phyloP scores from a whole-genome alignment of 805 yeast genomes.

The Candida tallmaniae region DNA sequence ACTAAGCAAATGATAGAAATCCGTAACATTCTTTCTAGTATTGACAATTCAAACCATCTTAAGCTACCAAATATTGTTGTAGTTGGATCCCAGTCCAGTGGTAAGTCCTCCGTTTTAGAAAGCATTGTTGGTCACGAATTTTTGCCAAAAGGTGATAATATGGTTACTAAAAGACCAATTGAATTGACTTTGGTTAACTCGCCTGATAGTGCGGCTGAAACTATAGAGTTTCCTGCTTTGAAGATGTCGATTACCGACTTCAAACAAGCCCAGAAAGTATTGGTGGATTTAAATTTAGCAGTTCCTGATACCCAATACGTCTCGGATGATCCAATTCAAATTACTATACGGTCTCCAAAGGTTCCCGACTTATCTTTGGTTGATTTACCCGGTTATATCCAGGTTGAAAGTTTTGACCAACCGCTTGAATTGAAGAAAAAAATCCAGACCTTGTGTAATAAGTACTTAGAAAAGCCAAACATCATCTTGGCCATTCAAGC shows the following conservation, averaged over 20 bases:
- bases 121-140: conserved; percentile 98
- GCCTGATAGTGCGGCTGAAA: conserved; percentile 72
- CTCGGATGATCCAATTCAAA: conserved; percentile 89
- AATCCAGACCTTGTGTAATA: conserved; percentile 76
- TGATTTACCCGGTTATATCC: conserved; percentile 97
- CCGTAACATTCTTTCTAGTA: conserved; percentile 66
- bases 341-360: conserved; percentile 81
- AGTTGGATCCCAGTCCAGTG: conserved; percentile 95
- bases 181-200: conserved; percentile 90
- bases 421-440: conserved; percentile 77
- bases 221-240: conserved; percentile 91
- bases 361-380: conserved; percentile 90
- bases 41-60: conserved; percentile 72
- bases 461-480: conserved; percentile 86
- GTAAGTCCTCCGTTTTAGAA: conserved; percentile 94
- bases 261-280: conserved; percentile 78
- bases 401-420: conserved; percentile 94
- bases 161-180: conserved; percentile 98
- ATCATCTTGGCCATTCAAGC: conserved; percentile 94
- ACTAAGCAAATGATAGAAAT: conserved; percentile 98
- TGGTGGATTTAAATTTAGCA: conserved; percentile 85
- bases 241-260: conserved; percentile 84
- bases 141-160: conserved; percentile 93
- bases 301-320: conserved; percentile 84
- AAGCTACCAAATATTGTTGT: conserved; percentile 94